phyloP scores from a whole-genome alignment of 805 yeast genomes.

The Pachysolen tannophilus region DNA sequence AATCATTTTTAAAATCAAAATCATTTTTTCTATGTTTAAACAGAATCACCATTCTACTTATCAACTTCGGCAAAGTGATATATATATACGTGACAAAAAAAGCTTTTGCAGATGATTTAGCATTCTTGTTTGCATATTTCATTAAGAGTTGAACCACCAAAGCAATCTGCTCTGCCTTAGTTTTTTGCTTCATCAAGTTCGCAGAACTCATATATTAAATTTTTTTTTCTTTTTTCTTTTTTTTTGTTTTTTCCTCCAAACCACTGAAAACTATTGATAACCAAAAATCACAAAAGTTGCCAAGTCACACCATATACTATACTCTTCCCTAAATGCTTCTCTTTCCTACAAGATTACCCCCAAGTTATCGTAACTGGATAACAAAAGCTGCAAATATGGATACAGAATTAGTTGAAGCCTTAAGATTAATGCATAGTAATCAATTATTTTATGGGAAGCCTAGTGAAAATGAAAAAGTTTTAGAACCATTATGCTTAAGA shows the following conservation, averaged over 20 bases:
- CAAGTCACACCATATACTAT: too few species aligned
- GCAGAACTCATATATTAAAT: too few species aligned
- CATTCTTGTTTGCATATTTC: too few species aligned
- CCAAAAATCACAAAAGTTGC: too few species aligned
- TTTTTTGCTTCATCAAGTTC: too few species aligned
- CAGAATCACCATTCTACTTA: slow-evolving; percentile 13
- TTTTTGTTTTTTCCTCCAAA: too few species aligned
- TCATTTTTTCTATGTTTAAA: slow-evolving; percentile 12
- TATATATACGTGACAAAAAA: slow-evolving; percentile 27
- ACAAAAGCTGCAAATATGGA: slow-evolving; percentile 43
- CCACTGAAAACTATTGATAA: too few species aligned
- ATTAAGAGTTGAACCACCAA: too few species aligned
- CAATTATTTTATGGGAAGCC: slow-evolving; percentile 27
- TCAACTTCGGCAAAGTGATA: slow-evolving; percentile 24
- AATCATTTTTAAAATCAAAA: slow-evolving; percentile 13
- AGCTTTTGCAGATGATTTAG: slow-evolving; percentile 22
- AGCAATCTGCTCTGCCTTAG: too few species aligned
- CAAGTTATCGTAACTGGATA: slow-evolving; percentile 38
- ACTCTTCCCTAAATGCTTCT: too few species aligned
- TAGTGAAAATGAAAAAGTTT: slow-evolving; percentile 20
- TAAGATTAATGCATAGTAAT: slow-evolving; percentile 24
- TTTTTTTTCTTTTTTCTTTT: too few species aligned
- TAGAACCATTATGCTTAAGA: slow-evolving; percentile 24
- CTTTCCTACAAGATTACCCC: slow-evolving; percentile 34
- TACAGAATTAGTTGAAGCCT: slow-evolving; percentile 24